Base-by-base conservation (phyloP, 768 basidiomycete species). In the Amanita muscaria region DNA sequence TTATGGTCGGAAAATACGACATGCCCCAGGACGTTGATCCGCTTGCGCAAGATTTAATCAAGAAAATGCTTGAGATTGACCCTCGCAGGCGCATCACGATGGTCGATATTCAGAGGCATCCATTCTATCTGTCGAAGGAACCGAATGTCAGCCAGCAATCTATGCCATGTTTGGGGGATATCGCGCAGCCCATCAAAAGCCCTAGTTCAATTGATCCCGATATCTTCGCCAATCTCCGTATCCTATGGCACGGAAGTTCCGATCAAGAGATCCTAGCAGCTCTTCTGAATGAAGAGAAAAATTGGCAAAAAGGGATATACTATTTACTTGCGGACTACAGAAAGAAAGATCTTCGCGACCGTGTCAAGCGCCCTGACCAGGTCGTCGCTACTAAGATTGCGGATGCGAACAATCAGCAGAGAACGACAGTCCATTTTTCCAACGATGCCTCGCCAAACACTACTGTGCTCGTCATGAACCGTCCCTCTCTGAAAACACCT, bases 281-380 rank as follows among this genome's bases (percentile, higher is more conserved):
- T 42, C 67, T 99, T 54, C 70, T 64, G 57, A 80, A 72, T 54
- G 55, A 66, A 41, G 77, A 81, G 44, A 79, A 79, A 40, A 93
- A 85, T 22, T 93, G 90, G 87, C 90, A 98, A 60, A 97, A 99
- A 64, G 89, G 88, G 0, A 87, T 98, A 38, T 99, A 99, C 62
- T 82, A 88, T 56, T 66, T 97, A 4, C 72, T 99, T n/a, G 70
- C 83, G 44, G 79, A 79, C 51, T 97, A 96, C 64, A 79, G 92
- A 34, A 74, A 75, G 40, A 77, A 73, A 33, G 83, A 87, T 55
- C 74, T 80, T 50, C 86, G 77, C 59, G 79, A 83, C 14, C 8
- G 19, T 22, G 6, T 23, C 25, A 23, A n/a, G n/a, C n/a, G 19
- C 19, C 15, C 11, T 11, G 32, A 42, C 21, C 24, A 24, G 9